phyloP scores from a whole-genome alignment of 2,329 filamentous ascomycete species.

The Colletotrichum godetiae region DNA sequence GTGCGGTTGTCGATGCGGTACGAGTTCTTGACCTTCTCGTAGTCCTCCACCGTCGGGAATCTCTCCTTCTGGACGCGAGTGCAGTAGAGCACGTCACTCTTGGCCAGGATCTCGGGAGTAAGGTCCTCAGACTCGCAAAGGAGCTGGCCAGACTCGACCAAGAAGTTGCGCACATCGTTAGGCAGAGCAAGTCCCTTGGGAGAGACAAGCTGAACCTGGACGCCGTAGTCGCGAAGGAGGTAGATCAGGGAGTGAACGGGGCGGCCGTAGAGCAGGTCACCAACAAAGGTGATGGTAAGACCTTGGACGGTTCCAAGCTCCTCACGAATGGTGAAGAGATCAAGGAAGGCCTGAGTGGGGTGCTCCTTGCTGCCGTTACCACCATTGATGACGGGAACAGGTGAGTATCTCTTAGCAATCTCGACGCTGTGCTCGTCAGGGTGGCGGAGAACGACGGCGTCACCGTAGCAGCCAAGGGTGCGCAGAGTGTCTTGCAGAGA shows the following conservation, averaged over 20 bases:
- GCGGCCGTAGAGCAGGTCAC: constrained; percentile 92
- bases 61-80: constrained; percentile 97
- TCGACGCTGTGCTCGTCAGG: constrained; percentile 85
- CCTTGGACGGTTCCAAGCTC: constrained; percentile 96
- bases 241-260: constrained; percentile 96
- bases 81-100: constrained; percentile 94
- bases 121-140: constrained; percentile 80
- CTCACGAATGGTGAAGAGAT: constrained; percentile 98
- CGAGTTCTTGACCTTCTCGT: constrained; percentile 87
- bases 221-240: constrained; percentile 94
- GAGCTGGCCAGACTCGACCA: constrained; percentile 81
- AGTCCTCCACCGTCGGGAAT: constrained; percentile 83
- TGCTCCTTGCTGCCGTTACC: constrained; percentile 97
- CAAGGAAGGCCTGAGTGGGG: constrained; percentile 96
- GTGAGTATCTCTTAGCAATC: constrained; percentile 85
- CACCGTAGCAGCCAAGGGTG: constrained; percentile 92
- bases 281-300: constrained; percentile 94
- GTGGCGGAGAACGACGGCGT: constrained; percentile 96
- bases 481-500: constrained; percentile 92
- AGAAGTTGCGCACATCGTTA: constrained; percentile 75
- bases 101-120: constrained; percentile 86
- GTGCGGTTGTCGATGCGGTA: constrained; percentile 93
- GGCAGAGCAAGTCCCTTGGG: constrained; percentile 85
- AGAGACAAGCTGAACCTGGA: constrained; percentile 90
- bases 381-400: constrained; percentile 95